Conservation (phyloP, 176 grass and related monocot genomes). For the Ensete glaucum region DNA sequence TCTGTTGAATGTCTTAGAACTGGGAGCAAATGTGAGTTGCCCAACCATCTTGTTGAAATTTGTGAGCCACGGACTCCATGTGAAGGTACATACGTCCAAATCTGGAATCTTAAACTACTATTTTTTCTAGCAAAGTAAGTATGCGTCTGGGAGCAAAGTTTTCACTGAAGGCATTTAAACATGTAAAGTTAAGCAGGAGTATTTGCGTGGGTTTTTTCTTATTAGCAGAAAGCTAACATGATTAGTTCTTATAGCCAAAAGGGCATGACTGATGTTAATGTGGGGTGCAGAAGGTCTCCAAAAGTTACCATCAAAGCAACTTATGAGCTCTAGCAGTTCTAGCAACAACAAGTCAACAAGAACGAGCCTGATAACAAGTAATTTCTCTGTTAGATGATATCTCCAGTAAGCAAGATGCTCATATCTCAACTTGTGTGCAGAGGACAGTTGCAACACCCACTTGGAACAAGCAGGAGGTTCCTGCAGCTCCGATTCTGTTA, state of each 20-base stretch:
- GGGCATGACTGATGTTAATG: neutral
- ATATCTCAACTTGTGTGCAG: neutral
- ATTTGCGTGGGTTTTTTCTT: neutral
- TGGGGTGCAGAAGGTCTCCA: neutral
- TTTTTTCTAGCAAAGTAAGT: neutral
- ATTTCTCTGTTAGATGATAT: neutral
- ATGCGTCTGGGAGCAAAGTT: neutral
- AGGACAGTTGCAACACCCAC: neutral
- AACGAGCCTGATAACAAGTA: neutral
- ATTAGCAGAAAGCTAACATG: no score
- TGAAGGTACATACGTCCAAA: slow-evolving; percentile 27
- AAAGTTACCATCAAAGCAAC: neutral
- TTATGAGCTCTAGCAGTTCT: neutral
- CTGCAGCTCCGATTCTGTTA: neutral
- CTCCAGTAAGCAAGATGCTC: neutral
- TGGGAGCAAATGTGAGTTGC: slow-evolving; percentile 39
- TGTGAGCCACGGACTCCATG: slow-evolving; percentile 29
- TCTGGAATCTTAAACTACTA: neutral
- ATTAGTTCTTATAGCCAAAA: neutral
- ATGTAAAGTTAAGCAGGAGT: neutral
- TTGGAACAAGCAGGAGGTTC: neutral
- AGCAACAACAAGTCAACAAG: slow-evolving; percentile 2
- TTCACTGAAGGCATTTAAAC: neutral
- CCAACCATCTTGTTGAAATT: slow-evolving; percentile 57
- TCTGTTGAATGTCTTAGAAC: slow-evolving; percentile 58